Evolutionary conservation across 1,139 yeast genomes (phyloP).

Genomic region (Kodamaea alishanica): DNA sequence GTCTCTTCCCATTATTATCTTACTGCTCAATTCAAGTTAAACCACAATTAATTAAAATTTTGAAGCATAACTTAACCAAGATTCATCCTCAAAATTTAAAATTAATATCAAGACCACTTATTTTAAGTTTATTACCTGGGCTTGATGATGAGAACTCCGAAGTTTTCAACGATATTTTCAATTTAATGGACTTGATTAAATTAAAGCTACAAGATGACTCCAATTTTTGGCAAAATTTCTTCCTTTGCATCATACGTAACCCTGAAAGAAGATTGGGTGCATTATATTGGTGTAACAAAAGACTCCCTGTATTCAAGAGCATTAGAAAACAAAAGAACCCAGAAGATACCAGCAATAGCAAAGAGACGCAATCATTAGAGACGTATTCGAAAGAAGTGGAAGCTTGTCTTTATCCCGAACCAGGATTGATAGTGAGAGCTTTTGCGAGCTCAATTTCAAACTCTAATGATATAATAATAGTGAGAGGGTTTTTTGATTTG

Average conservation of each 20-base stretch:
- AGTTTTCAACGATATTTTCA: conserved; percentile 58
- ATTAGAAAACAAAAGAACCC: conserved; percentile 8
- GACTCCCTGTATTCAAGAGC: conserved; percentile 53
- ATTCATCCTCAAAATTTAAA: conserved; percentile 49
- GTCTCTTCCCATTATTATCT: conserved; percentile 77
- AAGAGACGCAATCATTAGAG: conserved; percentile 12
- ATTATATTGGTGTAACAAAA: conserved; percentile 65
- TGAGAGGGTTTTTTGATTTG: conserved; percentile 86
- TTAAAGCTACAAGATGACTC: conserved; percentile 59
- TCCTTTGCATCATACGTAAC: conserved; percentile 69
- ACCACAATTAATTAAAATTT: conserved; percentile 64
- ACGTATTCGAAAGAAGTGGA: conserved; percentile 52
- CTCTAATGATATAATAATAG: conserved; percentile 61
- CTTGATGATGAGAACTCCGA: conserved; percentile 91
- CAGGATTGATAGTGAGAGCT: conserved; percentile 75
- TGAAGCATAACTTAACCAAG: conserved; percentile 39
- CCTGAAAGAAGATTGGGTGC: conserved; percentile 84
- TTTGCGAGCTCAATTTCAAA: conserved; percentile 61
- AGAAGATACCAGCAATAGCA: conserved; percentile 7
- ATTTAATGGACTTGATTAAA: conserved; percentile 59
- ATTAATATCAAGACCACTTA: conserved; percentile 60
- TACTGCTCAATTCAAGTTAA: conserved; percentile 87
- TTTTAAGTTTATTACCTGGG: conserved; percentile 78
- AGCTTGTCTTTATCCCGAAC: conserved; percentile 64
- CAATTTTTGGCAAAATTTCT: conserved; percentile 83